Conservation (phyloP, 306 rosid species). For the Calophaca sinica region DNA sequence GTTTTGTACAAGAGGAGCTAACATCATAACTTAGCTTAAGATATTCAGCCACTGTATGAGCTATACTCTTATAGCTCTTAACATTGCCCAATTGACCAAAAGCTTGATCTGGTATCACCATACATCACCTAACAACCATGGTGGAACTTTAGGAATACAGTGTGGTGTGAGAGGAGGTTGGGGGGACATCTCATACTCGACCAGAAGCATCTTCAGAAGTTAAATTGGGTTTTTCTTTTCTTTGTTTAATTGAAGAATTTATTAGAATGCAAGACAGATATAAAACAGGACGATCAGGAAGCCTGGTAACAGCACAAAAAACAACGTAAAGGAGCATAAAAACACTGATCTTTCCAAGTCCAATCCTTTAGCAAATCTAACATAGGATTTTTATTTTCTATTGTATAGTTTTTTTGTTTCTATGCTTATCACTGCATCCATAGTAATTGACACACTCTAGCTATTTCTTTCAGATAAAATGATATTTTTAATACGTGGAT, state of each 20-base stretch:
- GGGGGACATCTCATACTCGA: neutral
- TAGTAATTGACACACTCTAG: slow-evolving; percentile 23
- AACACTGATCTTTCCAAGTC: neutral
- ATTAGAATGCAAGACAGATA: slow-evolving; percentile 6
- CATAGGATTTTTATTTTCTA: neutral
- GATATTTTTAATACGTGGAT: slow-evolving; percentile 19
- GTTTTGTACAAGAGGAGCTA: no score
- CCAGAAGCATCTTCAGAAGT: slow-evolving; percentile 21
- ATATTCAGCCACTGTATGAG: no score
- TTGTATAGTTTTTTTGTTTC: neutral
- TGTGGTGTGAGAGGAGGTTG: neutral
- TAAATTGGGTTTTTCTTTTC: slow-evolving; percentile 13
- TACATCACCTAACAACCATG: neutral
- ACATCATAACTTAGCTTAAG: no score
- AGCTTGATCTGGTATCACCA: slow-evolving; percentile 18
- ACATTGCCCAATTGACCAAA: slow-evolving; percentile 29
- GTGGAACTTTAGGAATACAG: slow-evolving; percentile 25
- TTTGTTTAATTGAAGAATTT: neutral
- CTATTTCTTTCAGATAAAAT: slow-evolving; percentile 22
- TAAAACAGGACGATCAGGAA: neutral
- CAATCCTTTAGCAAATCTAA: slow-evolving; percentile 14
- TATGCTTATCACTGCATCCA: slow-evolving; percentile 20
- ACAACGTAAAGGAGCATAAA: slow-evolving; percentile 15
- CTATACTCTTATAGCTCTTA: neutral
- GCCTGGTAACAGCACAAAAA: neutral